phyloP scores from a whole-genome alignment of 2,329 filamentous ascomycete species.

The Epicoccum nigrum region DNA sequence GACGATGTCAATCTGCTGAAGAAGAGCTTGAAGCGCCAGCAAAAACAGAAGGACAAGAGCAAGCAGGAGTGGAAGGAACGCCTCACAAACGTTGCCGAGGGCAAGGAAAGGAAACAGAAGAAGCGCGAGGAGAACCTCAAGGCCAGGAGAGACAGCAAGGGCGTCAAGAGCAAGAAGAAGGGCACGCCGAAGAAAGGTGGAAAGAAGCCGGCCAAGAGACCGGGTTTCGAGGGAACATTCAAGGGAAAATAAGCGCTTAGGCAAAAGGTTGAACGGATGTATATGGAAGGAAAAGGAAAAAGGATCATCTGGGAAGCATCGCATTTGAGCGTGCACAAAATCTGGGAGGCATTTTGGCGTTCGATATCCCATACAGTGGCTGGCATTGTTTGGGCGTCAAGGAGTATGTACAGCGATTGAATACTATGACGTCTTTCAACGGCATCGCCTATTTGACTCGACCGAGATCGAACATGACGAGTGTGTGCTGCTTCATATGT shows the following conservation, averaged over 20 bases:
- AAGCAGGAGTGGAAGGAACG: constrained; percentile 76
- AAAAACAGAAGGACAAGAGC: constrained; percentile 87
- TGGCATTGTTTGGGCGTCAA: constrained; percentile 34
- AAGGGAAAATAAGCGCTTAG: constrained; percentile 49
- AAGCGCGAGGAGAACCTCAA: constrained; percentile 62
- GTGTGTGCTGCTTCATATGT: not conserved
- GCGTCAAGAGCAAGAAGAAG: constrained; percentile 70
- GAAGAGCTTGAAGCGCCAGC: constrained; percentile 93
- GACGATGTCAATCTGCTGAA: constrained; percentile 84
- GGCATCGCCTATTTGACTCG: not conserved
- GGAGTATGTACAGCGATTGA: constrained; percentile 31
- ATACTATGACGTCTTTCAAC: constrained; percentile 28
- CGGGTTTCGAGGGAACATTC: constrained; percentile 71
- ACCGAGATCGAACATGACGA: not conserved
- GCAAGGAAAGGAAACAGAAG: constrained; percentile 57
- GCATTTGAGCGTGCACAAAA: constrained; percentile 20
- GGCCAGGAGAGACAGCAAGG: constrained; percentile 77
- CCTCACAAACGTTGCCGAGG: constrained; percentile 53
- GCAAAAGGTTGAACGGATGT: not conserved
- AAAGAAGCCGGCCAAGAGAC: constrained; percentile 57
- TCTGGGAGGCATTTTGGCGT: constrained; percentile 35
- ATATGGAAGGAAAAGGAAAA: not conserved
- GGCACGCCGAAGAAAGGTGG: constrained; percentile 53
- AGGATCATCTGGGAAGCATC: constrained; percentile 1
- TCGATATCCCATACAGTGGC: constrained; percentile 37